These are phyloP conservation scores for Metarhizium brunneum DNA, from an alignment of 2,329 filamentous ascomycete genomes.

Conservation along the genomic window DNA sequence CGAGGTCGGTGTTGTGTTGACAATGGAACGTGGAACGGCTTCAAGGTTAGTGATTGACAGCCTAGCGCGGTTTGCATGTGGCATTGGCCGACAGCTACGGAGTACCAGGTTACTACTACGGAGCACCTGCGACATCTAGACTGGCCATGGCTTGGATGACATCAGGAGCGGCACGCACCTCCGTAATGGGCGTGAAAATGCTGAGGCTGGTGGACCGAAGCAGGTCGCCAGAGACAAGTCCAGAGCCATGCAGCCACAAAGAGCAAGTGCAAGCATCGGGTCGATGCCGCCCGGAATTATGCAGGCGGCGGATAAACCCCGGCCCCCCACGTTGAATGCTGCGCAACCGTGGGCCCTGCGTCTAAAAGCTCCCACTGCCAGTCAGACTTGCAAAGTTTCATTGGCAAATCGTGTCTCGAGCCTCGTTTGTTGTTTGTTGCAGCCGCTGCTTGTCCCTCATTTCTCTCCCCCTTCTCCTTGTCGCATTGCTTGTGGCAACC, in stretches of 20 bases:
- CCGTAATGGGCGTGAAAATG: too few species aligned
- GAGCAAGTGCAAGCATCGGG: too few species aligned
- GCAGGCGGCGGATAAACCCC: constrained; percentile 6
- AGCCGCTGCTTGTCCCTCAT: not conserved
- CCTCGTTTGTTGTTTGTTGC: not conserved
- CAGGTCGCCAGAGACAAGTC: too few species aligned
- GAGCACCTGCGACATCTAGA: too few species aligned
- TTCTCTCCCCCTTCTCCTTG: not conserved
- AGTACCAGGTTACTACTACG: too few species aligned
- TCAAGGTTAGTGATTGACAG: not conserved
- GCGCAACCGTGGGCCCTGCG: not conserved
- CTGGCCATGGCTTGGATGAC: too few species aligned
- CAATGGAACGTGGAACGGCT: not conserved
- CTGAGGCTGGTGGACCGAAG: too few species aligned
- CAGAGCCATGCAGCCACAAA: too few species aligned
- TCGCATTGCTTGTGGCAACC: not conserved
- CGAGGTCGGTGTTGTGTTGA: not conserved
- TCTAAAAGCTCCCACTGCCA: not conserved
- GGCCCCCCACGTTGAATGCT: not conserved
- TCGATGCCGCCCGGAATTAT: too few species aligned
- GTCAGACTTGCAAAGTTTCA: not conserved
- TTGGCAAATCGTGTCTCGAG: not conserved
- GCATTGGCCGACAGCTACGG: too few species aligned
- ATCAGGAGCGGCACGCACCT: too few species aligned
- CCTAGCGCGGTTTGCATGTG: not conserved